A percentile compares a stretch with the other conserved stretches of the same genome.
phyloP scores from a whole-genome alignment of 2,329 filamentous ascomycete species.

The Cordyceps militaris region DNA sequence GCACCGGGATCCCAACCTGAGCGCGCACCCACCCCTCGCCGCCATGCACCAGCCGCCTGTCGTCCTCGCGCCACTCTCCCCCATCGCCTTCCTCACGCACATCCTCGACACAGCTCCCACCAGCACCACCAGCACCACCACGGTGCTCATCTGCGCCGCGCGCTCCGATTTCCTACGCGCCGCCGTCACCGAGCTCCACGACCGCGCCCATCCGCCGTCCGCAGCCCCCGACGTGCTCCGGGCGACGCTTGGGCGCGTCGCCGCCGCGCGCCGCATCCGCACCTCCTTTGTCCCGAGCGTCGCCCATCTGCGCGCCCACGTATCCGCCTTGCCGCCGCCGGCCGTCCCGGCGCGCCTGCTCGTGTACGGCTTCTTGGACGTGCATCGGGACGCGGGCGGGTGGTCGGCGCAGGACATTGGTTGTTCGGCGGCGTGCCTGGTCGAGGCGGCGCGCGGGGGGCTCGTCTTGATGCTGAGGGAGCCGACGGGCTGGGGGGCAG shows the following conservation, averaged over 20 bases:
- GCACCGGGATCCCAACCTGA: not conserved
- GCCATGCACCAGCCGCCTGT: conserved; percentile 14
- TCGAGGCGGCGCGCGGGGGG: conserved; percentile 45
- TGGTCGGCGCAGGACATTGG: conserved; percentile 70
- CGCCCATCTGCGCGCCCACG: conserved; percentile 68
- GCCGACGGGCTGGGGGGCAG: conserved; percentile 26
- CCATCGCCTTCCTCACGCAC: conserved; percentile 56
- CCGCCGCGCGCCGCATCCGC: conserved; percentile 60
- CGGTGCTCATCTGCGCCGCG: conserved; percentile 63
- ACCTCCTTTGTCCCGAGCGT: conserved; percentile 69
- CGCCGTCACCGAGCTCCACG: conserved; percentile 42
- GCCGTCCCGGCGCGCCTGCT: conserved; percentile 40
- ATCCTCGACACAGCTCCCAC: conserved; percentile 49
- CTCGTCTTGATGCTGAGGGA: conserved; percentile 44
- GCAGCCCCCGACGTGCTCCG: conserved; percentile 38
- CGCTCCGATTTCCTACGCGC: conserved; percentile 57
- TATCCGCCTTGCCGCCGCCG: conserved; percentile 49
- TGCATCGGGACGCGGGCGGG: conserved; percentile 62
- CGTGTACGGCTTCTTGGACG: conserved; percentile 56
- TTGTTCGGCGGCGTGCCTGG: conserved; percentile 52
- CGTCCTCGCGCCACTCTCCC: conserved; percentile 46
- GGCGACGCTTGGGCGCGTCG: conserved; percentile 62
- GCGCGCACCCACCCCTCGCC: not conserved
- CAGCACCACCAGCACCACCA: conserved; percentile 44
- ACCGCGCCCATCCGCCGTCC: conserved; percentile 13